phyloP scores from a whole-genome alignment of 2,329 filamentous ascomycete genomes.

The Mariannaea elegans region DNA sequence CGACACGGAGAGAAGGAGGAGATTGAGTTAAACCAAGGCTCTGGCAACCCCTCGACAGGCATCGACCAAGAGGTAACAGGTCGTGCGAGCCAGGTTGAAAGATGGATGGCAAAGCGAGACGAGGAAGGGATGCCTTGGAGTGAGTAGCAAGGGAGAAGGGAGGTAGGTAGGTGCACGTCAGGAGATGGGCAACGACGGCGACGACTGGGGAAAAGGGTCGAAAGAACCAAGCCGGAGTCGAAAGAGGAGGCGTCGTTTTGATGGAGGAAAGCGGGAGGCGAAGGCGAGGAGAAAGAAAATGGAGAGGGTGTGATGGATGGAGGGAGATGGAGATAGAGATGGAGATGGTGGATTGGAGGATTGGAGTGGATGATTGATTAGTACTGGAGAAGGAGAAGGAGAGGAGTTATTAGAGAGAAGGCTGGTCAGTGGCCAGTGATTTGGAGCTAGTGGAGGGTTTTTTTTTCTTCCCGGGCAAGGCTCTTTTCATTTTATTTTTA shows the following conservation, averaged over 20 bases:
- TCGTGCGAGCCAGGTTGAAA: conserved; percentile 6
- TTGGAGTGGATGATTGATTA: conserved; percentile 17
- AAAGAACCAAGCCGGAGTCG: conserved; percentile 5
- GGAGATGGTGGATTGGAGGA: conserved; percentile 14
- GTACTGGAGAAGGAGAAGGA: background rate
- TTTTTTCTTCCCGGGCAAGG: no score
- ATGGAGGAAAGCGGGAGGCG: conserved; percentile 2
- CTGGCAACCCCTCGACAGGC: conserved; percentile 28
- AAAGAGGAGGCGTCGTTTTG: conserved; percentile 2
- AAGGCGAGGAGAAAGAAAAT: conserved; percentile 2
- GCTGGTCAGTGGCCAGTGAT: background rate
- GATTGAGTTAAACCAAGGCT: conserved; percentile 15
- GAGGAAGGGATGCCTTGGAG: conserved; percentile 12
- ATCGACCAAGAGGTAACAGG: conserved; percentile 20
- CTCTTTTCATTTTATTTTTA: background rate
- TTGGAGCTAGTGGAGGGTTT: background rate
- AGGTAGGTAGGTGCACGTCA: conserved; percentile 7
- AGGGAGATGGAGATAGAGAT: conserved; percentile 11
- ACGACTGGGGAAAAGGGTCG: conserved; percentile 1
- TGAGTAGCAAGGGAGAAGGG: conserved; percentile 1
- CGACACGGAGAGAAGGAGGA: conserved; percentile 10
- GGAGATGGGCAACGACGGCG: conserved; percentile 6
- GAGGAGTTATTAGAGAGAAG: conserved; percentile 1
- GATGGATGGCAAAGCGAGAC: conserved; percentile 8
- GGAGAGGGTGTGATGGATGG: conserved; percentile 16